phyloP scores from a whole-genome alignment of 805 yeast genomes.

The Candida xyloterini region DNA sequence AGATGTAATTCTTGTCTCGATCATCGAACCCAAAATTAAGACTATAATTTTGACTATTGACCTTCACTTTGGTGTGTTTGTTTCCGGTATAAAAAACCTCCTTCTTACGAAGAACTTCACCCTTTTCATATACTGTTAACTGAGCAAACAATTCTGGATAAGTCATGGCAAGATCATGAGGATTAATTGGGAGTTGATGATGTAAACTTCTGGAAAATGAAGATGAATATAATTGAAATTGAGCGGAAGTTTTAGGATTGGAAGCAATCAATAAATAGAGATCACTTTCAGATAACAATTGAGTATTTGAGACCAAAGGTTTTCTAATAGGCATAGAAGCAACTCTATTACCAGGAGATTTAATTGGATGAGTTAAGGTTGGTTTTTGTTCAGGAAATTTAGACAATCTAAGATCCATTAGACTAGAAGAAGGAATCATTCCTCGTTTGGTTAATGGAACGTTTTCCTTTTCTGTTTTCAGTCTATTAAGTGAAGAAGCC shows the following conservation, averaged over 20 bases:
- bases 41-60: conserved; percentile 38
- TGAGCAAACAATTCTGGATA: conserved; percentile 22
- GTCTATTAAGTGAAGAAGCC: conserved; percentile 15
- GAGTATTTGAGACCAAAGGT: background rate
- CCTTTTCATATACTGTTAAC: conserved; percentile 55
- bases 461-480: conserved; percentile 21
- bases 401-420: conserved; percentile 1
- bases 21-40: conserved; percentile 75
- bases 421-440: conserved; percentile 6
- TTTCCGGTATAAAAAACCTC: conserved; percentile 51
- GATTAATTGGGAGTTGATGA: conserved; percentile 8
- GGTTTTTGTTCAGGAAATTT: conserved; percentile 11
- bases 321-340: conserved; percentile 1
- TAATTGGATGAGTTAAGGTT: background rate
- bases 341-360: background rate
- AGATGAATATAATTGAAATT: conserved; percentile 8
- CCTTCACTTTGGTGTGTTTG: conserved; percentile 23
- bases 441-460: conserved; percentile 6
- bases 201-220: background rate
- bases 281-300: conserved; percentile 9
- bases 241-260: conserved; percentile 4
- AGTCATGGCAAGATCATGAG: conserved; percentile 16
- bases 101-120: conserved; percentile 51
- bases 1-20: conserved; percentile 55
- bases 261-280: conserved; percentile 8